Conservation (phyloP, 768 basidiomycete genomes). For the Suillus subaureus region DNA sequence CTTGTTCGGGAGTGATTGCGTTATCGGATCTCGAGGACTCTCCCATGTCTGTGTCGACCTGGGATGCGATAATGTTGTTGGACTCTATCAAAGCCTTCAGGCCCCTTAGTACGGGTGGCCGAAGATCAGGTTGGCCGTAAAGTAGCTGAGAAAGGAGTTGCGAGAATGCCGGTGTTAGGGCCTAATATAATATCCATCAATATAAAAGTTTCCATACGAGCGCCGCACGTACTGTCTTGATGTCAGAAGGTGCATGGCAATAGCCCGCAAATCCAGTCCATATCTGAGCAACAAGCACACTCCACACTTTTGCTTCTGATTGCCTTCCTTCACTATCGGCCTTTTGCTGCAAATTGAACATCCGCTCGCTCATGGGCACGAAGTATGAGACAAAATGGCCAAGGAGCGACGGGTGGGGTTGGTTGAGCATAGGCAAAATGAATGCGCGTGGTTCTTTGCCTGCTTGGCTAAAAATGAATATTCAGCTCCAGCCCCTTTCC, state of each 20-base stretch:
- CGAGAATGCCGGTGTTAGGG: constrained; percentile 75
- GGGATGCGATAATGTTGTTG: constrained; percentile 57
- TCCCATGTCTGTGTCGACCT: constrained; percentile 29
- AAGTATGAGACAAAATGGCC: constrained; percentile 88
- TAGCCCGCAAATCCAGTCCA: constrained; percentile 94
- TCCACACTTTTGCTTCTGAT: constrained; percentile 95
- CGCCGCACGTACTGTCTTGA: constrained; percentile 55
- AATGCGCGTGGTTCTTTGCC: constrained; percentile 87
- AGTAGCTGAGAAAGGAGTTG: constrained; percentile 91
- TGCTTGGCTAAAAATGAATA: constrained; percentile 50
- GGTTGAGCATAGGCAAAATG: constrained; percentile 83
- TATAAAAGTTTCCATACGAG: neutral
- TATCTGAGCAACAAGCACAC: constrained; percentile 88
- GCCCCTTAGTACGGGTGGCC: constrained; percentile 79
- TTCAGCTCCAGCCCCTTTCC: constrained; percentile 9
- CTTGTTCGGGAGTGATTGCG: constrained; percentile 58
- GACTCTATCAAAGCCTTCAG: constrained; percentile 84
- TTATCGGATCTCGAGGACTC: constrained; percentile 26
- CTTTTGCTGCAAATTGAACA: constrained; percentile 86
- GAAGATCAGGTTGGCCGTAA: constrained; percentile 86
- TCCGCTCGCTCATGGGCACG: constrained; percentile 89
- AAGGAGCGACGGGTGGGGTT: constrained; percentile 80
- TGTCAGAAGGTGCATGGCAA: constrained; percentile 78
- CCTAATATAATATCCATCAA: constrained; percentile 42
- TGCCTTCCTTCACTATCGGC: constrained; percentile 73